phyloP scores from a whole-genome alignment of 2,329 filamentous ascomycete species.

The Penicillium brevicompactum region DNA sequence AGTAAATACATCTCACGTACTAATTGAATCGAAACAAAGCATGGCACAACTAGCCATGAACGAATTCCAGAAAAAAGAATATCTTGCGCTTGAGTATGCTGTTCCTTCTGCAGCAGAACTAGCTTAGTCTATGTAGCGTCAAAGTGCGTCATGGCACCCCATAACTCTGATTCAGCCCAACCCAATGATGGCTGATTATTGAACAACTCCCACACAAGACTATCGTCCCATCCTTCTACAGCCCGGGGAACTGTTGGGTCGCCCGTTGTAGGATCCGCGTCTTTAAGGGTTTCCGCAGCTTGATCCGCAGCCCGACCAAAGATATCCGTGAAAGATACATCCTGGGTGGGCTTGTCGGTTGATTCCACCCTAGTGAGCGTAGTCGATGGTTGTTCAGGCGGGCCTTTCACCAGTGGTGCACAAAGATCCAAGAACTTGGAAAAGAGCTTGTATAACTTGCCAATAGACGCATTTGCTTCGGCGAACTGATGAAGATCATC shows the following conservation, averaged over 20 bases:
- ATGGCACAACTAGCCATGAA: slow-evolving; percentile 2
- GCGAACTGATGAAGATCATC: slow-evolving; percentile 24
- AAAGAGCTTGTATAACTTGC: slow-evolving; percentile 24
- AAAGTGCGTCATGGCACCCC: slow-evolving; percentile 21
- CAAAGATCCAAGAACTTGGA: slow-evolving; percentile 26
- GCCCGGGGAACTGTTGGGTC: slow-evolving; percentile 4
- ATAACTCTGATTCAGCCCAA: slow-evolving; percentile 26
- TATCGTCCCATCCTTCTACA: slow-evolving; percentile 25
- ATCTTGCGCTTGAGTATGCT: not conserved
- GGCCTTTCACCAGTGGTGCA: slow-evolving; percentile 18
- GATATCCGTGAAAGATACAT: slow-evolving; percentile 1
- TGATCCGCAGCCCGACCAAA: slow-evolving; percentile 4
- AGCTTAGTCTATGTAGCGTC: not conserved
- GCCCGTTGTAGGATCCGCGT: not conserved
- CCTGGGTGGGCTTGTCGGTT: not conserved
- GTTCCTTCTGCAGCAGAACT: not conserved
- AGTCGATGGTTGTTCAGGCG: not conserved
- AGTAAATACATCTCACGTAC: slow-evolving; percentile 27
- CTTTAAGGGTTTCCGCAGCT: slow-evolving; percentile 1
- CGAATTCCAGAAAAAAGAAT: not conserved
- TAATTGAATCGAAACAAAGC: slow-evolving; percentile 14
- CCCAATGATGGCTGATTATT: slow-evolving; percentile 26
- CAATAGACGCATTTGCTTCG: slow-evolving; percentile 23
- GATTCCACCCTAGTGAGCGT: not conserved
- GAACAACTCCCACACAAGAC: slow-evolving; percentile 27